phyloP scores from a whole-genome alignment of 1,284 basidiomycete genomes.

The Coniferiporia sulphurascens region DNA sequence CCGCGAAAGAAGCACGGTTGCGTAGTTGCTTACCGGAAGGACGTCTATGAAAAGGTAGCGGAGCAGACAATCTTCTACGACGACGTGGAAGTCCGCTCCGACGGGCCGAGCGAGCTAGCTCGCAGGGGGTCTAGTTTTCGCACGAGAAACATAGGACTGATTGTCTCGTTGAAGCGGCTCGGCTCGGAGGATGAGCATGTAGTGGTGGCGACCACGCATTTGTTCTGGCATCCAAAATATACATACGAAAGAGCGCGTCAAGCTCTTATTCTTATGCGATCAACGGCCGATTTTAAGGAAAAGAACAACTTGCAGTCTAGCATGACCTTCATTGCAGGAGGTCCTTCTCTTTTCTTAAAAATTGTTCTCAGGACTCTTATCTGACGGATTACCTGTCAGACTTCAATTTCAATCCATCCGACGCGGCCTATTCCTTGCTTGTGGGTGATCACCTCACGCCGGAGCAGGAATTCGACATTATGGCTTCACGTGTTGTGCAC shows the following conservation, averaged over 20 bases:
- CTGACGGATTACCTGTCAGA: constrained; percentile 43
- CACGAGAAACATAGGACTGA: constrained; percentile 79
- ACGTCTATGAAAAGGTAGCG: constrained; percentile 43
- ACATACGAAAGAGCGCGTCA: constrained; percentile 87
- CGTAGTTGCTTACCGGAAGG: constrained; percentile 65
- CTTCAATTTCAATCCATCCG: constrained; percentile 88
- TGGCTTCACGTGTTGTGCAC: constrained; percentile 77
- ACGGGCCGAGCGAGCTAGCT: constrained; percentile 30
- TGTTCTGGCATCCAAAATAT: constrained; percentile 92
- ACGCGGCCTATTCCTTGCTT: constrained; percentile 82
- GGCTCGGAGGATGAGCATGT: constrained; percentile 43
- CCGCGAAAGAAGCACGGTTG: constrained; percentile 72
- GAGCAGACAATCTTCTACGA: constrained; percentile 61
- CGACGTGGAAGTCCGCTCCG: constrained; percentile 44
- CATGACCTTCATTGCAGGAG: constrained; percentile 83
- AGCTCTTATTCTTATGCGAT: constrained; percentile 63
- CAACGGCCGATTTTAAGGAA: constrained; percentile 54
- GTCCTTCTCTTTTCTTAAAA: constrained; percentile 39
- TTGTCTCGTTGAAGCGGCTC: constrained; percentile 59
- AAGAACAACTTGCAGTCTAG: constrained; percentile 46
- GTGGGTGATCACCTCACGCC: constrained; percentile 52
- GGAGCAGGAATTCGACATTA: constrained; percentile 50
- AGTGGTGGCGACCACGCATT: constrained; percentile 79
- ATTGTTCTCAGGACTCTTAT: neutral
- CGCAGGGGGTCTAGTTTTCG: constrained; percentile 60